Evolutionary conservation across 306 rosid genomes (phyloP), one percentile per base, ranked within the genome.

Genomic region (Astragalus membranaceus): DNA sequence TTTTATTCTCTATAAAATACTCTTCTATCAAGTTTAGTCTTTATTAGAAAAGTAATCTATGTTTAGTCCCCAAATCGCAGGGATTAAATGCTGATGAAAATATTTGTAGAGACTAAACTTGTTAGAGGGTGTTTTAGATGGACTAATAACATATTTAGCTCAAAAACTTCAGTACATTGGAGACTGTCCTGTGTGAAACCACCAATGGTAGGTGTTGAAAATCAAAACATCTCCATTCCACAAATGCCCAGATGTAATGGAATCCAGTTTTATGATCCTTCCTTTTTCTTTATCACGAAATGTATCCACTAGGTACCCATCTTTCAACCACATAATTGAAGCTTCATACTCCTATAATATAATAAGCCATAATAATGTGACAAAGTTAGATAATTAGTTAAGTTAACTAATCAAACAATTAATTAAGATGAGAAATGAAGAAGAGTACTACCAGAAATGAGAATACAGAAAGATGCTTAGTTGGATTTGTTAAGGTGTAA

Each of bases 171-270:
- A 53, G 2, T 81, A 88, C 95, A 80, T 70, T 67, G 59, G 75
- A 75, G 64, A 39, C 0, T 26, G 6, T 26, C 87, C 85, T 2
- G 46, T 54, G 65, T 88, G 95, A 35, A 78, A 79, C 97, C 95
- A 91, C 97, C 95, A 88, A 65, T 91, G 97, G 15, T 63, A 86
- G 67, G 84, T 79, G 81, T 88, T 91, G 90, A 91, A 88, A 66
- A 88, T 86, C 77, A 91, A 52, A 29, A 68, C 75, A 81, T 91
- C 95, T 3, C 70, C 85, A 68, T 74, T 80, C 97, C 97, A 91
- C 47, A 16, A 41, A 7, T 74, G 6, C 67, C 79, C 86, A 2
- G 52, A 49, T 13, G 10, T 66, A 47, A 88, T 83, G 52, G 97
- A 79, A 2, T 86, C 90, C 39, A 91, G 81, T 67, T 83, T 86